A percentile compares a stretch with the other conserved stretches of the same genome.
phyloP scores from a whole-genome alignment of 2,329 filamentous ascomycete species.

The Ascochyta pisi region DNA sequence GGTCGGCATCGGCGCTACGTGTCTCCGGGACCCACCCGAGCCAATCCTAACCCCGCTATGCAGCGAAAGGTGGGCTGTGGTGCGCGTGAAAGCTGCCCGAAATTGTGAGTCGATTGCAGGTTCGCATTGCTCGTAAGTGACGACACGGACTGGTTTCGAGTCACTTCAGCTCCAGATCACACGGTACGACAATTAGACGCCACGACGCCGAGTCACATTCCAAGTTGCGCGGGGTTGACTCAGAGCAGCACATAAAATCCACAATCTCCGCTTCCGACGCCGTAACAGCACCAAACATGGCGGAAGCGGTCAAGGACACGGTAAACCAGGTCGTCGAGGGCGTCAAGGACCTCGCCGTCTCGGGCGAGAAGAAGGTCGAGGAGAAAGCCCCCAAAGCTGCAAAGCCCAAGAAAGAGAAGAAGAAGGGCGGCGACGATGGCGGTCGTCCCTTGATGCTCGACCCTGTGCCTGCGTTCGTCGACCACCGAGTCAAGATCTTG shows the following conservation, averaged over 20 bases:
- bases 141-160: slow-evolving; percentile 11
- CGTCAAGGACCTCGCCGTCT: slow-evolving; percentile 66
- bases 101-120: slow-evolving; percentile 31
- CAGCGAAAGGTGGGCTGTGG: slow-evolving; percentile 31
- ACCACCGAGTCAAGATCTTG: slow-evolving; percentile 85
- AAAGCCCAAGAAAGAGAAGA: slow-evolving; percentile 52
- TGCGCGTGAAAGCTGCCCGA: slow-evolving; percentile 29
- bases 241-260: slow-evolving; percentile 26
- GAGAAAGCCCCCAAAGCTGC: slow-evolving; percentile 29
- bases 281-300: slow-evolving; percentile 49
- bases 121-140: slow-evolving; percentile 9
- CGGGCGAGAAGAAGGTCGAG: slow-evolving; percentile 42
- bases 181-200: slow-evolving; percentile 12
- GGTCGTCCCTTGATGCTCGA: slow-evolving; percentile 56
- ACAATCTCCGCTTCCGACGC: slow-evolving; percentile 31
- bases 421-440: slow-evolving; percentile 46
- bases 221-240: slow-evolving; percentile 32
- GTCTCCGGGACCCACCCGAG: no score
- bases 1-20: neutral
- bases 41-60: slow-evolving; percentile 4
- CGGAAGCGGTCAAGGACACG: slow-evolving; percentile 57
- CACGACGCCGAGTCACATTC: slow-evolving; percentile 12
- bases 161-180: slow-evolving; percentile 10
- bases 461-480: slow-evolving; percentile 75
- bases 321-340: slow-evolving; percentile 61